phyloP scores from a whole-genome alignment of 441 rosid species.

The Populus hybrid region DNA sequence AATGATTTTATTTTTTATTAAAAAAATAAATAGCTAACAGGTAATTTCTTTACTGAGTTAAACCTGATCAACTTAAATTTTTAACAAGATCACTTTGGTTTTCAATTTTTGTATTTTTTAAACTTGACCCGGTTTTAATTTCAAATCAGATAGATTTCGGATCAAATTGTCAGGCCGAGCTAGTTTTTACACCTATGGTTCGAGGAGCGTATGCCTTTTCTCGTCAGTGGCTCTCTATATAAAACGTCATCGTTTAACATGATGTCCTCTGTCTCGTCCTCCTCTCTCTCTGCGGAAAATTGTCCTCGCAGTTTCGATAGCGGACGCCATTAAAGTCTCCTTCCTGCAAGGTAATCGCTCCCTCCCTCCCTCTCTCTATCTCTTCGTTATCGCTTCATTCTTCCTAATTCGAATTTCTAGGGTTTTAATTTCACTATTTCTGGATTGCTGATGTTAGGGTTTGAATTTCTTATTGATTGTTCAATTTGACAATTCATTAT shows the following conservation, averaged over 20 bases:
- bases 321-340: not conserved
- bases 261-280: not conserved
- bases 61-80: too few species aligned
- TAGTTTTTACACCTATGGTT: too few species aligned
- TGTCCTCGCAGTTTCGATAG: not conserved
- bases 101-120: too few species aligned
- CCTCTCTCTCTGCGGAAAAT: not conserved
- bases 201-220: not conserved
- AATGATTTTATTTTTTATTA: too few species aligned
- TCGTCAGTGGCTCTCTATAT: not conserved
- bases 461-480: not conserved
- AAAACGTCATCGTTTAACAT: not conserved
- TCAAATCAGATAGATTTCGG: too few species aligned
- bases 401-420: not conserved
- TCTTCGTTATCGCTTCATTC: not conserved
- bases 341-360: not conserved
- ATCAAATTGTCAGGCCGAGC: too few species aligned
- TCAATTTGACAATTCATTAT: too few species aligned
- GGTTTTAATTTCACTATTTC: not conserved
- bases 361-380: too few species aligned
- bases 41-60: too few species aligned
- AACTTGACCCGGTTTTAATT: too few species aligned
- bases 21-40: too few species aligned
- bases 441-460: not conserved
- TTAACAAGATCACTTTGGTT: too few species aligned